These are phyloP conservation scores for Entophlyctis luteolus DNA, from an alignment of 192 early-diverging fungal genomes.

Conservation along the genomic window DNA sequence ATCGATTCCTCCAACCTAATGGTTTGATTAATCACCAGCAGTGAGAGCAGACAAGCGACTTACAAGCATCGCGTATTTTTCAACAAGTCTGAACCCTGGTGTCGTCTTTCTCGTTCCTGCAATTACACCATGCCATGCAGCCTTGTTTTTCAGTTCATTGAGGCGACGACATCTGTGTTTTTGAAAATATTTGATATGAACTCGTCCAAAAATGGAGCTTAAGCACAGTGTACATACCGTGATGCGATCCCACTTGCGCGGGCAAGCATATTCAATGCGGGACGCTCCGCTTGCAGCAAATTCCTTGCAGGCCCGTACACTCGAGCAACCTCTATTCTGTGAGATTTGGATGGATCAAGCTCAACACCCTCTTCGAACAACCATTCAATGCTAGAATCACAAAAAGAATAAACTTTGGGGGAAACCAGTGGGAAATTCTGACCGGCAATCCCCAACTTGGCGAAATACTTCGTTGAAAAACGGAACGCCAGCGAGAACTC, in stretches of 20 bases:
- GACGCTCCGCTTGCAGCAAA: constrained; percentile 87
- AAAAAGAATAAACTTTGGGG: background rate
- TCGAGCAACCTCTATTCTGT: constrained; percentile 60
- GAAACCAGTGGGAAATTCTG: constrained; percentile 6
- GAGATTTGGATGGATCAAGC: constrained; percentile 65
- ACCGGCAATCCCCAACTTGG: constrained; percentile 79
- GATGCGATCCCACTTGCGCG: constrained; percentile 92
- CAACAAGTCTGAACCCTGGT: constrained; percentile 93
- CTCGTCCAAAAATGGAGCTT: background rate
- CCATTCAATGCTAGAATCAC: constrained; percentile 74
- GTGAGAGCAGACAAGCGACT: background rate
- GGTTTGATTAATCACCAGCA: background rate
- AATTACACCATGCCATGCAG: constrained; percentile 77
- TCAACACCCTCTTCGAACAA: constrained; percentile 70
- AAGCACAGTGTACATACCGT: constrained; percentile 41
- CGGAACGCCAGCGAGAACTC: constrained; percentile 88
- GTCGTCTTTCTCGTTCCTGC: constrained; percentile 98
- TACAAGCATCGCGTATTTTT: constrained; percentile 91
- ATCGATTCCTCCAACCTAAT: constrained; percentile 85
- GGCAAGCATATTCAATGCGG: constrained; percentile 90
- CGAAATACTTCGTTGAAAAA: constrained; percentile 94
- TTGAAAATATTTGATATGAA: background rate
- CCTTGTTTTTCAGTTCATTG: constrained; percentile 59
- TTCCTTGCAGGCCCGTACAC: constrained; percentile 80
- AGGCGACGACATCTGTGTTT: constrained; percentile 51